Conservation (phyloP, 371 early-diverging fungal genomes). For the Mucor plumbeus region DNA sequence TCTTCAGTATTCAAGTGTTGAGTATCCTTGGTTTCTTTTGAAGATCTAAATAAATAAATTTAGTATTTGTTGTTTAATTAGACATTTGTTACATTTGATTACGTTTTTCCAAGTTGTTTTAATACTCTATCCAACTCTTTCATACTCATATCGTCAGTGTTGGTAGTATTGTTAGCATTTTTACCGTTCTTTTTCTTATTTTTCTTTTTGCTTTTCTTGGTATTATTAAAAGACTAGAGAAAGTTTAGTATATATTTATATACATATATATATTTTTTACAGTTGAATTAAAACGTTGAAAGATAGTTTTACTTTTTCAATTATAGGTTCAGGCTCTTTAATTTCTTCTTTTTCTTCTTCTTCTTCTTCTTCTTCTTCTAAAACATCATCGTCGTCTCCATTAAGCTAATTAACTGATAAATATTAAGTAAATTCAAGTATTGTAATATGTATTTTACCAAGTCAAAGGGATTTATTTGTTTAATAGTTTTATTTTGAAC, state of each 20-base stretch:
- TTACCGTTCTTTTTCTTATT: conserved; percentile 58
- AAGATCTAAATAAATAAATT: background rate
- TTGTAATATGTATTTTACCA: conserved; percentile 44
- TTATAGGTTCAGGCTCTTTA: conserved; percentile 15
- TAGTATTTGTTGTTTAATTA: background rate
- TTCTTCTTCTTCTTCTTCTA: conserved; percentile 45
- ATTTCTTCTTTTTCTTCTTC: conserved; percentile 26
- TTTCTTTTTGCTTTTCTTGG: conserved; percentile 36
- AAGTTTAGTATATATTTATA: background rate
- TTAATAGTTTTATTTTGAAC: conserved; percentile 17
- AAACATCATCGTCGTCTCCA: conserved; percentile 43
- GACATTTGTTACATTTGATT: conserved; percentile 12
- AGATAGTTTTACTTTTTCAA: conserved; percentile 15
- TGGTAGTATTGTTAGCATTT: conserved; percentile 46
- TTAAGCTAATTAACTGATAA: conserved; percentile 6
- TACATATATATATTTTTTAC: too few relatives aligned
- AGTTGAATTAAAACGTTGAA: background rate
- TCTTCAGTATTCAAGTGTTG: conserved; percentile 22
- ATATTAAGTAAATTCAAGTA: too few relatives aligned
- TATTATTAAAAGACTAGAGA: background rate
- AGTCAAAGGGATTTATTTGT: conserved; percentile 68
- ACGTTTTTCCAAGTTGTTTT: conserved; percentile 59
- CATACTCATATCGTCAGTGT: conserved; percentile 53
- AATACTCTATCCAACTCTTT: conserved; percentile 69
- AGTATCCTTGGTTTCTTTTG: conserved; percentile 2